Conservation (phyloP, 805 yeast genomes). For the Ogataea trehaloabstinens region DNA sequence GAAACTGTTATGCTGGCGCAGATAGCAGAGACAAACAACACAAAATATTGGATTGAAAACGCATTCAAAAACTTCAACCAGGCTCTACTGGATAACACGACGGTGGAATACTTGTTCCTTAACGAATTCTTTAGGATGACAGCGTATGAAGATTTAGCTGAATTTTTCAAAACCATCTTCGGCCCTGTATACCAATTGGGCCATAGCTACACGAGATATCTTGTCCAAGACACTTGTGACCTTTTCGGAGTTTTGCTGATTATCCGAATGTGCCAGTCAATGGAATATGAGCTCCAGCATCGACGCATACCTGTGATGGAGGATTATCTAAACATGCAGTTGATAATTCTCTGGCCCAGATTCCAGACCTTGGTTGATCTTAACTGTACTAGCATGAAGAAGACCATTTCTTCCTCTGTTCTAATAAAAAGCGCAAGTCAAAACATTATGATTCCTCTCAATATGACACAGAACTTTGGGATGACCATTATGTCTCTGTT, state of each 20-base stretch:
- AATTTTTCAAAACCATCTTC: slow-evolving; percentile 48
- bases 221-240: slow-evolving; percentile 53
- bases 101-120: slow-evolving; percentile 73
- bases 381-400: slow-evolving; percentile 71
- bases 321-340: slow-evolving; percentile 63
- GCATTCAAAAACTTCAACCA: slow-evolving; percentile 70
- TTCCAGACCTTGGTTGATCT: slow-evolving; percentile 74
- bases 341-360: slow-evolving; percentile 80
- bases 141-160: slow-evolving; percentile 44
- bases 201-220: slow-evolving; percentile 41
- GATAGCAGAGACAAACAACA: slow-evolving; percentile 74
- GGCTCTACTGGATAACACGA: slow-evolving; percentile 72
- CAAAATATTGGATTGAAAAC: slow-evolving; percentile 63
- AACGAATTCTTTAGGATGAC: slow-evolving; percentile 63
- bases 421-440: slow-evolving; percentile 25
- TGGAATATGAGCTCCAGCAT: slow-evolving; percentile 65
- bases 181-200: slow-evolving; percentile 52
- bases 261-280: slow-evolving; percentile 65
- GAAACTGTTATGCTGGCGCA: slow-evolving; percentile 74
- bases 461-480: slow-evolving; percentile 77
- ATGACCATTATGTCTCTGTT: slow-evolving; percentile 68
- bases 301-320: slow-evolving; percentile 69
- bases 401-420: slow-evolving; percentile 41
- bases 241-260: slow-evolving; percentile 74
- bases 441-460: slow-evolving; percentile 47